Evolutionary conservation across 2,329 filamentous ascomycete species (phyloP).

Genomic region (Aciculosporium take): DNA sequence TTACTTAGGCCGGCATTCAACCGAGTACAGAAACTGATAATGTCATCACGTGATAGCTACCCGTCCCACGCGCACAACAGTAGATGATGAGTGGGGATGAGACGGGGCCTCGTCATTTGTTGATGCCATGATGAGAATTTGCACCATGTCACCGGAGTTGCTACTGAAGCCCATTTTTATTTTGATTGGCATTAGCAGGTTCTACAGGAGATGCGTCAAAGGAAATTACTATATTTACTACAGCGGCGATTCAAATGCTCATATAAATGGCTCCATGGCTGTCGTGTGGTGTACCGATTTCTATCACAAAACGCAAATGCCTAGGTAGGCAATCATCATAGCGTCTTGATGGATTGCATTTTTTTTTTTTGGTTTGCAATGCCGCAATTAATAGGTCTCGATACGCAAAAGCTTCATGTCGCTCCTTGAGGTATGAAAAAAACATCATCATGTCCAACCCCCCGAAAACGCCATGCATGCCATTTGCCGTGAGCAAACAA

Average conservation of each 20-base stretch:
- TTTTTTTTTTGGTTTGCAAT: not conserved
- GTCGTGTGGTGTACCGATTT: not conserved
- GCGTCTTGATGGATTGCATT: not conserved
- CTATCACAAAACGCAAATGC: not conserved
- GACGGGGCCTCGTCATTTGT: no score
- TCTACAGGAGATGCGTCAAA: not conserved
- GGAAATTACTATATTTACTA: not conserved
- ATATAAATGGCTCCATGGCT: not conserved
- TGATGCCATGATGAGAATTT: no score
- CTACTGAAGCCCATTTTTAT: no score
- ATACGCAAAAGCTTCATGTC: not conserved
- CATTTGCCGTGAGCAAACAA: not conserved
- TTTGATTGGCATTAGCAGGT: not conserved
- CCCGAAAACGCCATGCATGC: slow-evolving; percentile 2
- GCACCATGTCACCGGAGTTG: not conserved
- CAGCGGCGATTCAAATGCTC: not conserved
- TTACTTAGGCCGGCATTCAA: not conserved
- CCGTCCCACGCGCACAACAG: no score
- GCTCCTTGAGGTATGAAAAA: not conserved
- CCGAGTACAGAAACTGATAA: no score
- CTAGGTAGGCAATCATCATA: not conserved
- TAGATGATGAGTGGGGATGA: no score
- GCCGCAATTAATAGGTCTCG: not conserved
- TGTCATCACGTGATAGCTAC: no score
- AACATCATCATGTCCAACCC: not conserved